Evolutionary conservation across 345 rosid genomes (phyloP).

Genomic region (Ceriops tagal): DNA sequence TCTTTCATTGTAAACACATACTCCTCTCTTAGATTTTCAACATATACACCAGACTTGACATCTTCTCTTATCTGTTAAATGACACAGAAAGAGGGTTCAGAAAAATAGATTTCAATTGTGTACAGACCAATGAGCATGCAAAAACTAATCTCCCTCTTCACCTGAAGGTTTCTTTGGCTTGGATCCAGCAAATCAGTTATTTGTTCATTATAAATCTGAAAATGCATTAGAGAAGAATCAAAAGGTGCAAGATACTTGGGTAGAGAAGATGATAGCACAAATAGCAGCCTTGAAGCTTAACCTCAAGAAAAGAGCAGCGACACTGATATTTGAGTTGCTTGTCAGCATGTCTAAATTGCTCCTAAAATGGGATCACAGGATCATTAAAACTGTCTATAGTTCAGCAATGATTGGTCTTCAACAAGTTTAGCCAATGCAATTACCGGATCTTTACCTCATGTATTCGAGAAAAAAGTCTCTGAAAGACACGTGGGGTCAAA

Average conservation of each 20-base stretch:
- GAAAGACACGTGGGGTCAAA: conserved; percentile 86
- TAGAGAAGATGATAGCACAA: neutral
- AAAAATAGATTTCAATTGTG: conserved; percentile 9
- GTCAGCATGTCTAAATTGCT: conserved; percentile 75
- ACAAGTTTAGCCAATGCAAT: conserved; percentile 13
- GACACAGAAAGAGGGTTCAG: conserved; percentile 8
- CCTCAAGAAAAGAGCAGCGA: conserved; percentile 97
- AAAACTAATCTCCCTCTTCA: conserved; percentile 25
- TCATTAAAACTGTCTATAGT: conserved; percentile 4
- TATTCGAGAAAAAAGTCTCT: conserved; percentile 72
- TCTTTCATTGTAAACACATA: conserved; percentile 77
- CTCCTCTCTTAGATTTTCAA: conserved; percentile 81
- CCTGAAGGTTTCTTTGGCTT: conserved; percentile 83
- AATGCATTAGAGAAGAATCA: conserved; percentile 24
- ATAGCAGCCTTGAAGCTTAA: conserved; percentile 23
- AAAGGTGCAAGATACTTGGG: neutral
- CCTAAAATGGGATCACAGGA: conserved; percentile 43
- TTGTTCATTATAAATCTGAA: conserved; percentile 97
- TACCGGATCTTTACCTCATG: conserved; percentile 56
- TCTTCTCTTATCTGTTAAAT: conserved; percentile 89
- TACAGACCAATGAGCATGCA: conserved; percentile 7
- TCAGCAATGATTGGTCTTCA: conserved; percentile 8
- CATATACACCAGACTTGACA: conserved; percentile 87
- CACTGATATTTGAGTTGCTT: conserved; percentile 93
- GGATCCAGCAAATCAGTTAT: conserved; percentile 95